Conservation (phyloP, 106 monocot species). For the Platanthera guangdongensis region DNA sequence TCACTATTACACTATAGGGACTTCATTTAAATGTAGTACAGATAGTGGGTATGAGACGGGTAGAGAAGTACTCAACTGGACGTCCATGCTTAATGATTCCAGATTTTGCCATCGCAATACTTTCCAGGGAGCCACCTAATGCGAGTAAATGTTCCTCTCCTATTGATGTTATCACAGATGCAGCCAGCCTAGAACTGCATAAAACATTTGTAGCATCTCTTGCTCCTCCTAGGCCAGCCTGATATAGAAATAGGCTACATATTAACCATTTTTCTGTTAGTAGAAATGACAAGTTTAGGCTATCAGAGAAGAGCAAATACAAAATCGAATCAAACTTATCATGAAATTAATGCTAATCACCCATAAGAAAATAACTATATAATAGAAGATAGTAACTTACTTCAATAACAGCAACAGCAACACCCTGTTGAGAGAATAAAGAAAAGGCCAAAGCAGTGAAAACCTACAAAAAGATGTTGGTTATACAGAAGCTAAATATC, state of each 20-base stretch:
- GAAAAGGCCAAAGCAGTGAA: conserved; percentile 80
- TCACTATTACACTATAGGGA: no score
- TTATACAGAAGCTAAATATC: background rate
- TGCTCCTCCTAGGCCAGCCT: conserved; percentile 97
- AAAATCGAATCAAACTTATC: background rate
- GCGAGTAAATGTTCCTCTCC: conserved; percentile 92
- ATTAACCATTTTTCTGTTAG: background rate
- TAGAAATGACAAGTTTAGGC: background rate
- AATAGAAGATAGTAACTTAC: conserved; percentile 25
- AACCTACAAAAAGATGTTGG: conserved; percentile 39
- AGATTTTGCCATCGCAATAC: conserved; percentile 90
- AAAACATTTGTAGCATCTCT: conserved; percentile 99
- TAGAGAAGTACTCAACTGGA: conserved; percentile 65
- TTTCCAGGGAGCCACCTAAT: conserved; percentile 90
- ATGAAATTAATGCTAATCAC: background rate
- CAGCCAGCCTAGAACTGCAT: conserved; percentile 42
- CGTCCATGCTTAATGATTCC: conserved; percentile 84
- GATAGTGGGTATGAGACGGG: background rate
- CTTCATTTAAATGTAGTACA: no score
- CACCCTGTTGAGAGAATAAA: conserved; percentile 67
- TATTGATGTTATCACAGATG: conserved; percentile 83
- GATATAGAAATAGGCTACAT: background rate
- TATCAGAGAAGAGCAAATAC: background rate
- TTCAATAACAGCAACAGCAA: conserved; percentile 87
- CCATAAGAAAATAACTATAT: conserved; percentile 1